Evolutionary conservation across 2,329 filamentous ascomycete genomes (phyloP), one percentile per base, ranked within the genome.

Genomic region (Epichloe gansuensis): DNA sequence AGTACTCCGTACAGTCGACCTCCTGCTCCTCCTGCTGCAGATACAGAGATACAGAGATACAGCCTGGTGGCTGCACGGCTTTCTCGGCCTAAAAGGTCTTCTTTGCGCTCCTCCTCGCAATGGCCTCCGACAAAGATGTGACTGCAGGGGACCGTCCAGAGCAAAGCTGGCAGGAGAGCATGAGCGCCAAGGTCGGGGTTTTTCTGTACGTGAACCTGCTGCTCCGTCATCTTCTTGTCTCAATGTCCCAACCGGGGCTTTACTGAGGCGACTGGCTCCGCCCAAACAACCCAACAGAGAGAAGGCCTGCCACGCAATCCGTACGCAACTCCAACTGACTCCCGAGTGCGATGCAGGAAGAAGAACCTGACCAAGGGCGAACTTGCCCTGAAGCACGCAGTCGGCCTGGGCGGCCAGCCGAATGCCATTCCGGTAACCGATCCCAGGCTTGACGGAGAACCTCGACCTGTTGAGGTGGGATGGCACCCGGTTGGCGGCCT

Each of bases 401-500:
- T 58, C 21, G 67, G 67, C 41, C 60, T 69, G 0, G 67, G 67
- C 0, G 53, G 55, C 2, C 54, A 57, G 47, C 65, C 66, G n/a
- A 69, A 65, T 38, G 64, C 54, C 0, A 58, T 69, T 12, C 67
- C 67, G 3, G 50, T 62, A 15, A 57, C 58, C 1, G 50, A 63
- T 0, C 65, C 67, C 0, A 46, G 60, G 2, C 52, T 67, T 45
- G 58, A 68, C 45, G 65, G 60, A n/a, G 60, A 61, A 3, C 45
- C 62, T 25, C 61, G 67, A 0, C 61, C 64, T 0, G 77, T 81
- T 34, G 68, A 75, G 58, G 71, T 81, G 28, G 78, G 76, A 23
- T 81, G 78, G 78, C 77, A 81, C 61, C 77, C 78, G 1, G 76
- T 81, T 6, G 76, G 71, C 15, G 77, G 77, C 0, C 65, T 75